Evolutionary conservation across 192 early-diverging fungal genomes (phyloP).

Genomic region (Funneliformis mosseae): DNA sequence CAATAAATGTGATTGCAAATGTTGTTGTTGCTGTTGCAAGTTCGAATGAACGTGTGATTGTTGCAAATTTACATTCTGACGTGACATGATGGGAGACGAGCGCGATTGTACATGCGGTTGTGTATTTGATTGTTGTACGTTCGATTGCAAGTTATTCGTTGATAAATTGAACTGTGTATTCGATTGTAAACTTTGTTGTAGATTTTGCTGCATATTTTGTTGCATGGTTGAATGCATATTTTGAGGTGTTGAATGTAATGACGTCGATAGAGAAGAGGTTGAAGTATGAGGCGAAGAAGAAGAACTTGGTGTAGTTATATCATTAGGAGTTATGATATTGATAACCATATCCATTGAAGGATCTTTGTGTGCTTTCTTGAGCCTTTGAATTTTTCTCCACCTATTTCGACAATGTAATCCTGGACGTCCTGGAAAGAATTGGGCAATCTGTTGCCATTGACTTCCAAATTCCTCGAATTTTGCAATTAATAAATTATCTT

Average conservation of each 20-base stretch:
- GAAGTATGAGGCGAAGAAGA: background rate
- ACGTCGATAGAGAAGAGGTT: background rate
- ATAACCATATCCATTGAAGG: background rate
- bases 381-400: slow-evolving; percentile 48
- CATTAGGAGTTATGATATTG: background rate
- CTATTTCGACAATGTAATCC: slow-evolving; percentile 79
- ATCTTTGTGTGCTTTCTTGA: slow-evolving; percentile 24
- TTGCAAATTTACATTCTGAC: background rate
- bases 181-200: background rate
- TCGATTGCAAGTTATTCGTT: background rate
- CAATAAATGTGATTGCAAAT: background rate
- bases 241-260: background rate
- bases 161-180: background rate
- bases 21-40: background rate
- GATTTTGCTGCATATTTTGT: background rate
- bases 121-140: slow-evolving; percentile 1
- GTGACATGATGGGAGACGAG: background rate
- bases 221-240: background rate
- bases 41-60: background rate
- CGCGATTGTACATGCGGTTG: background rate
- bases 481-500: slow-evolving; percentile 22
- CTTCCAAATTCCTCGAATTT: slow-evolving; percentile 58
- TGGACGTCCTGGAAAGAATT: slow-evolving; percentile 71
- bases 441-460: slow-evolving; percentile 80
- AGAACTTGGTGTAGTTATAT: background rate